Conservation (phyloP, 2,329 filamentous ascomycete species). For the Dactylellina parvicollis region DNA sequence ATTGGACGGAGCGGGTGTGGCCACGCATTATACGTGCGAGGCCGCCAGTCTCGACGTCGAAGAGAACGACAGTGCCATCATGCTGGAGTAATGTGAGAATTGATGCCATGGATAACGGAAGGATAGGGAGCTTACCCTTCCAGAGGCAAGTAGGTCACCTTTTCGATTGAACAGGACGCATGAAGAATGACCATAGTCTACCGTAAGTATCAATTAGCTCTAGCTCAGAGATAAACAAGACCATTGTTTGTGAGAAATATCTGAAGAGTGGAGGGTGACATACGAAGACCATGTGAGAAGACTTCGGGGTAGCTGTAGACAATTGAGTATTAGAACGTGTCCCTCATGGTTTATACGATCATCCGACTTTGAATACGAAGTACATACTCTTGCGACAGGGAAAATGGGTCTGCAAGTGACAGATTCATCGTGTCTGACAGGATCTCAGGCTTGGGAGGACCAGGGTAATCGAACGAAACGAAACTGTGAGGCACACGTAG, state of each 20-base stretch:
- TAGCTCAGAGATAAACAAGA: constrained; percentile 73
- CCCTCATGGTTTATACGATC: neutral
- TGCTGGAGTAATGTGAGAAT: constrained; percentile 62
- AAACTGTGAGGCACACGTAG: constrained; percentile 16
- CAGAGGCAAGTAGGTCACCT: constrained; percentile 93
- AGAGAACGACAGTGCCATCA: constrained; percentile 93
- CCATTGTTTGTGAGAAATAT: constrained; percentile 34
- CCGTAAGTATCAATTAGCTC: constrained; percentile 76
- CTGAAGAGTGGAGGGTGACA: neutral
- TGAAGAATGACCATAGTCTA: constrained; percentile 76
- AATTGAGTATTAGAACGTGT: constrained; percentile 19
- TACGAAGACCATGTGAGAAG: constrained; percentile 51
- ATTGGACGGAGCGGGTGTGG: constrained; percentile 92
- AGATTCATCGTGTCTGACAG: constrained; percentile 68
- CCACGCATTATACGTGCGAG: constrained; percentile 93
- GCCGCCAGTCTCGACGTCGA: constrained; percentile 97
- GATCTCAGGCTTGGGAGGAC: neutral
- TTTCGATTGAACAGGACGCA: constrained; percentile 88
- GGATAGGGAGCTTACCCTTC: constrained; percentile 70
- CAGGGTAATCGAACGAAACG: neutral
- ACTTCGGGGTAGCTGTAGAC: constrained; percentile 56
- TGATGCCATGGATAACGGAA: neutral
- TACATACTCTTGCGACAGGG: constrained; percentile 68
- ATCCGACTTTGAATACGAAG: constrained; percentile 2
- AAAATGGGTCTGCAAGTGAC: constrained; percentile 75